phyloP scores from a whole-genome alignment of 2,329 filamentous ascomycete species.

The Stagonosporopsis rhizophila region DNA sequence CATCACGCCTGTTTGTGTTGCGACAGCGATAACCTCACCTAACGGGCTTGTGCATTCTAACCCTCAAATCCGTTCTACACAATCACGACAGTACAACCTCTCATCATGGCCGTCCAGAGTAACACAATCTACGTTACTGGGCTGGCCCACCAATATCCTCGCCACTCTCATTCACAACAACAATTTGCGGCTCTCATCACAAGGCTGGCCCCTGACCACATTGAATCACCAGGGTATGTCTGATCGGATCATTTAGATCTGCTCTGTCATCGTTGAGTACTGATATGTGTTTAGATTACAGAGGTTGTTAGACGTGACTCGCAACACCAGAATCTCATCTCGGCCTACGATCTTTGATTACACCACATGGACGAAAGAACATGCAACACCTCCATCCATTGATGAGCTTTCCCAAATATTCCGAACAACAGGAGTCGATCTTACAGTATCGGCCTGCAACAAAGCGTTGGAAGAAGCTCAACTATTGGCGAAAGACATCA shows the following conservation, averaged over 20 bases:
- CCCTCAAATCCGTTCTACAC: not conserved
- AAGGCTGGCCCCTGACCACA: slow-evolving; percentile 20
- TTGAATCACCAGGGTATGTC: slow-evolving; percentile 19
- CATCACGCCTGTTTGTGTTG: not conserved
- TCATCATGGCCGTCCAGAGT: not conserved
- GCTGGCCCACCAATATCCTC: slow-evolving; percentile 28
- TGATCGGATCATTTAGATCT: not conserved
- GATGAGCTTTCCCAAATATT: slow-evolving; percentile 39
- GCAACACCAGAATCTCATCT: slow-evolving; percentile 23
- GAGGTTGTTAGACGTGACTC: slow-evolving; percentile 25
- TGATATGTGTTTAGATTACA: slow-evolving; percentile 19
- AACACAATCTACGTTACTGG: slow-evolving; percentile 26
- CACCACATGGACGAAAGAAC: slow-evolving; percentile 16
- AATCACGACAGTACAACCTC: not conserved
- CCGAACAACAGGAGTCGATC: slow-evolving; percentile 37
- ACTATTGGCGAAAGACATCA: slow-evolving; percentile 36
- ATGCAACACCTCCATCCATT: slow-evolving; percentile 25
- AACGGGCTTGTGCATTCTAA: too few relatives aligned
- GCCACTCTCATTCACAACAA: slow-evolving; percentile 19
- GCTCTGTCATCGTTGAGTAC: not conserved
- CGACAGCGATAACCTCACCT: not conserved
- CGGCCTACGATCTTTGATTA: slow-evolving; percentile 21
- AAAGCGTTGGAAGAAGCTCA: slow-evolving; percentile 44
- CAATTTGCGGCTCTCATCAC: slow-evolving; percentile 20
- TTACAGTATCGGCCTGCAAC: slow-evolving; percentile 42